phyloP scores from a whole-genome alignment of 306 rosid species.

The Pachyrhizus erosus region DNA sequence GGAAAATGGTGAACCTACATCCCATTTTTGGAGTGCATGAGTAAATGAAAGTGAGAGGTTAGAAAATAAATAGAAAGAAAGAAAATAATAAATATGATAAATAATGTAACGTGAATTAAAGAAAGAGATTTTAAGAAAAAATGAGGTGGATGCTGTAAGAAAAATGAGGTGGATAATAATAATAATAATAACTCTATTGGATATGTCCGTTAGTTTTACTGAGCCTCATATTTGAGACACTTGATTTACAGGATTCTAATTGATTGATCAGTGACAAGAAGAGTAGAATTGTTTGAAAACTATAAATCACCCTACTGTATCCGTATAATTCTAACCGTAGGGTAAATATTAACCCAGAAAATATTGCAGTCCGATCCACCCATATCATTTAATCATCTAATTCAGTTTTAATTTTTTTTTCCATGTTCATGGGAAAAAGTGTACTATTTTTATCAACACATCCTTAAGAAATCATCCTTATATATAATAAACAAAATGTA shows the following conservation, averaged over 20 bases:
- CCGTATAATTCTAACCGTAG: background rate
- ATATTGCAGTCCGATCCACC: background rate
- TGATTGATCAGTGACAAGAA: background rate
- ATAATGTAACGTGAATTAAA: background rate
- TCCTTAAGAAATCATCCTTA: conserved; percentile 9
- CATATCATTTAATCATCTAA: background rate
- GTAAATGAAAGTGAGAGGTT: background rate
- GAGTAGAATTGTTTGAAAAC: conserved; percentile 1
- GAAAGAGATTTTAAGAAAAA: background rate
- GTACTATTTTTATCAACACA: background rate
- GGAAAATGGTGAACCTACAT: background rate
- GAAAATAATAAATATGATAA: background rate
- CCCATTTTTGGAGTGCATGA: background rate
- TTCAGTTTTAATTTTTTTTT: background rate
- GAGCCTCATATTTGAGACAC: background rate
- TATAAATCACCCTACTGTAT: background rate
- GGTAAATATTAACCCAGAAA: background rate
- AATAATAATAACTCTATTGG: background rate
- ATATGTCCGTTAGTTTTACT: background rate
- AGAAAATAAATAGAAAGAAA: background rate
- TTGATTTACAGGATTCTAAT: conserved; percentile 16
- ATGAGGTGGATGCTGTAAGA: background rate
- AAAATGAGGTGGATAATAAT: background rate
- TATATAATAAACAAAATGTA: conserved; percentile 9
- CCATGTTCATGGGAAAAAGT: background rate